Percentiles rank a stretch among this genome's conserved stretches.
phyloP scores from a whole-genome alignment of 352 stramenopile species.

The Elongisporangium prolatum region DNA sequence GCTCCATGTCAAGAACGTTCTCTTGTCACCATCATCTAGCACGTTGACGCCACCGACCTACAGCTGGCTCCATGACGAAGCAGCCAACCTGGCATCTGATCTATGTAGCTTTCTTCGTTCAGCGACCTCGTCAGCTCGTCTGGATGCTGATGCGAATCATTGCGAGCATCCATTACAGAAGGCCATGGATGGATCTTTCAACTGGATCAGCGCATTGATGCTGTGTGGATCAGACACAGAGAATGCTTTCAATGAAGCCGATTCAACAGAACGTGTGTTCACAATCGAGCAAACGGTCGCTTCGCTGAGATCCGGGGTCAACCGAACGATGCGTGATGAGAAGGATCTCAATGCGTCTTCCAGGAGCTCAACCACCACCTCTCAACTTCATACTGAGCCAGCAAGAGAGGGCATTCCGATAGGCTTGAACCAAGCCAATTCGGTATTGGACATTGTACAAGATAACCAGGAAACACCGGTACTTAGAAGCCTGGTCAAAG shows the following conservation, averaged over 20 bases:
- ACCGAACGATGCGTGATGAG: background rate
- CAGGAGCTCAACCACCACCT: too few species aligned
- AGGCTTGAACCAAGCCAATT: too few species aligned
- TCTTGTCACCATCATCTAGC: slow-evolving; percentile 4
- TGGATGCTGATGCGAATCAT: background rate
- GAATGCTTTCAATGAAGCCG: background rate
- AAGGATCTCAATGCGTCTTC: too few species aligned
- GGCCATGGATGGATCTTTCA: slow-evolving; percentile 22
- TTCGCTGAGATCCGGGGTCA: slow-evolving; percentile 4
- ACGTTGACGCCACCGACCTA: background rate
- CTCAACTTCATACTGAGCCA: too few species aligned
- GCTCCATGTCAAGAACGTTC: slow-evolving; percentile 29
- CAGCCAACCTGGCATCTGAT: slow-evolving; percentile 31
- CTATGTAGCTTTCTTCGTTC: slow-evolving; percentile 29
- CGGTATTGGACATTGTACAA: too few species aligned
- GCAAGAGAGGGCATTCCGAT: too few species aligned
- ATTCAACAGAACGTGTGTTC: slow-evolving; percentile 9
- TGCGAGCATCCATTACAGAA: slow-evolving; percentile 17
- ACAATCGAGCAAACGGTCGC: slow-evolving; percentile 21
- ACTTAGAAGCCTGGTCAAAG: too few species aligned
- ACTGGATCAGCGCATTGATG: slow-evolving; percentile 32
- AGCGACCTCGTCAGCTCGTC: background rate
- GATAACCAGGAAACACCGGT: too few species aligned
- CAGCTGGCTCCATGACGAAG: slow-evolving; percentile 31
- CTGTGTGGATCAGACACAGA: slow-evolving; percentile 11